Evolutionary conservation across 208 protist genomes (phyloP).

Genomic region (Tetramitus jugosus): DNA sequence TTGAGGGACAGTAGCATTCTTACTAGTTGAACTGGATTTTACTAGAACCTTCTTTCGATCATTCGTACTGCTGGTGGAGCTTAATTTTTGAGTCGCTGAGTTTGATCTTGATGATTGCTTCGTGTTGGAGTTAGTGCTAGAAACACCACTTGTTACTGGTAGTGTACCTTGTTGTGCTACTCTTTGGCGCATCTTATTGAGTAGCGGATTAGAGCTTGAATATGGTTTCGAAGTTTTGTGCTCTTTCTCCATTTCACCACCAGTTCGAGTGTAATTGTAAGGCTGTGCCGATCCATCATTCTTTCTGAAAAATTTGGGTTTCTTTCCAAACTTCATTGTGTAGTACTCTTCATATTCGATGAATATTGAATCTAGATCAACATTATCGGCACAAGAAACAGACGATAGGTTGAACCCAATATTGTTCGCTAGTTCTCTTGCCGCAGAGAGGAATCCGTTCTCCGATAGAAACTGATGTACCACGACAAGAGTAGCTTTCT

Average conservation of each 20-base stretch:
- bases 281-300: constrained; percentile 24
- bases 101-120: neutral
- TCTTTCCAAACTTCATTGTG: constrained; percentile 64
- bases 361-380: constrained; percentile 61
- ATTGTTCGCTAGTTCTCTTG: too few relatives aligned
- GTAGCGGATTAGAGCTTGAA: too few relatives aligned
- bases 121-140: neutral
- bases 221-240: too few relatives aligned
- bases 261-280: too few relatives aligned
- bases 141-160: neutral
- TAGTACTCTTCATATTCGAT: constrained; percentile 73
- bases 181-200: constrained; percentile 5
- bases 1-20: neutral
- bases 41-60: neutral
- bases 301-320: constrained; percentile 62
- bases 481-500: constrained; percentile 61
- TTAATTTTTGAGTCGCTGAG: neutral
- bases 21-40: too few relatives aligned
- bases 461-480: too few relatives aligned
- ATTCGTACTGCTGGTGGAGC: neutral
- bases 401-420: too few relatives aligned
- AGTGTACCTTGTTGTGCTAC: too few relatives aligned
- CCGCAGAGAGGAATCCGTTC: too few relatives aligned
- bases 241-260: too few relatives aligned
- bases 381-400: constrained; percentile 79